phyloP scores from a whole-genome alignment of 2,329 filamentous ascomycete genomes.

The Diplodia seriata region DNA sequence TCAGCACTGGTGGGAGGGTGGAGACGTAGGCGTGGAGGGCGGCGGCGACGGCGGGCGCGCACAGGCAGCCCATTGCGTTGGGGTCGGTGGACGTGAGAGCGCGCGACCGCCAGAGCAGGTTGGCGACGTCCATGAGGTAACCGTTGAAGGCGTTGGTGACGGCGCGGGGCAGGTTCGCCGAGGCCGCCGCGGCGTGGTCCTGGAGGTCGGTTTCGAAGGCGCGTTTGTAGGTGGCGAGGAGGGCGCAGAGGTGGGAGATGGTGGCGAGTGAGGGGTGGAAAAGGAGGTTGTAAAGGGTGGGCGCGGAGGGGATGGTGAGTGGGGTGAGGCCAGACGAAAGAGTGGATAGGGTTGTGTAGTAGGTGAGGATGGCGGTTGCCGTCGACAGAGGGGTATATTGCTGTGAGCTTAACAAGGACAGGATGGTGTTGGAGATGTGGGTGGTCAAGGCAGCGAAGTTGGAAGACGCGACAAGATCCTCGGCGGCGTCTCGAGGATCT shows the following conservation, averaged over 20 bases:
- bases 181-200: not conserved
- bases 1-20: conserved; percentile 44
- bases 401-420: conserved; percentile 42
- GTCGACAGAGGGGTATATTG: conserved; percentile 38
- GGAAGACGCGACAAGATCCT: conserved; percentile 41
- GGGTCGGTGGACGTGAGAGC: conserved; percentile 71
- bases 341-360: conserved; percentile 68
- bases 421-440: conserved; percentile 44
- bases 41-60: conserved; percentile 55
- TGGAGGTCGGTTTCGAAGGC: conserved; percentile 67
- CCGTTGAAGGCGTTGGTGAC: conserved; percentile 72
- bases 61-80: conserved; percentile 63
- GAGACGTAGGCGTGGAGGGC: conserved; percentile 53
- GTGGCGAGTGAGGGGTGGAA: conserved; percentile 70
- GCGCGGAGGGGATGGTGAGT: conserved; percentile 71
- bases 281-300: conserved; percentile 73
- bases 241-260: conserved; percentile 71
- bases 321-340: conserved; percentile 54
- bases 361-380: conserved; percentile 62
- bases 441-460: conserved; percentile 43
- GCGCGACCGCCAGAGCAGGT: conserved; percentile 78
- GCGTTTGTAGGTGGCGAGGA: conserved; percentile 75
- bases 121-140: conserved; percentile 86
- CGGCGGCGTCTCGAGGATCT: conserved; percentile 53
- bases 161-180: conserved; percentile 35